Conservation (phyloP, 2,329 filamentous ascomycete species). For the Talaromyces sp. region DNA sequence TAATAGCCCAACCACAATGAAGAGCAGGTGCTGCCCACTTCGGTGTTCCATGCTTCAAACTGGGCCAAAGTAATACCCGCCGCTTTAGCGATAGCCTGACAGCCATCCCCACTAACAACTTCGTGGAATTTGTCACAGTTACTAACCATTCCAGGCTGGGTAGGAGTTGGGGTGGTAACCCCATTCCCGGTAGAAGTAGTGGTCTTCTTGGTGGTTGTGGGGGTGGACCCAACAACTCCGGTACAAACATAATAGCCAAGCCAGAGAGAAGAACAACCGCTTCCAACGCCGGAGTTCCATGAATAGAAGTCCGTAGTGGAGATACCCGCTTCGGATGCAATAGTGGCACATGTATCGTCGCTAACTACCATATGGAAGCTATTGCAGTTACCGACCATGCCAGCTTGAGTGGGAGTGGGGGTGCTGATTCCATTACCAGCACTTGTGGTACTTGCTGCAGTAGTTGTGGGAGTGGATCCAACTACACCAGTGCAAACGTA, state of each 20-base stretch:
- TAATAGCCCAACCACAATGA: constrained; percentile 16
- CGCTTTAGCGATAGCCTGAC: constrained; percentile 5
- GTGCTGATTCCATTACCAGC: neutral
- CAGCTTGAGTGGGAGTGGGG: constrained; percentile 10
- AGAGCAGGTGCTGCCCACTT: constrained; percentile 11
- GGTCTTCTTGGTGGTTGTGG: constrained; percentile 1
- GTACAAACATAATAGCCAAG: constrained; percentile 25
- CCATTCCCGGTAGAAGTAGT: constrained; percentile 2
- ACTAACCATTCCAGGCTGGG: constrained; percentile 17
- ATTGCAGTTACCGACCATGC: constrained; percentile 15
- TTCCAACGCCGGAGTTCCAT: constrained; percentile 24
- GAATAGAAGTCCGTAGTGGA: constrained; percentile 13
- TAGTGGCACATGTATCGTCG: constrained; percentile 13
- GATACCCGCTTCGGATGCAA: constrained; percentile 3
- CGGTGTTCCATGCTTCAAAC: constrained; percentile 25
- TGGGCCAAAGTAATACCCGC: neutral
- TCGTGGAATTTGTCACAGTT: constrained; percentile 18
- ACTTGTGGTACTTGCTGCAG: neutral
- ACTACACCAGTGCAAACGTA: neutral
- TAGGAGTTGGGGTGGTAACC: neutral
- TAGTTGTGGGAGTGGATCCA: neutral
- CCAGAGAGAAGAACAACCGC: constrained; percentile 14
- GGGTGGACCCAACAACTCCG: neutral
- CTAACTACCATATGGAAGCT: constrained; percentile 16
- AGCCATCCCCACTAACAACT: constrained; percentile 13